These are phyloP conservation scores for Clohesyomyces aquaticus DNA, from an alignment of 495 filamentous ascomycete genomes.

Conservation along the genomic window DNA sequence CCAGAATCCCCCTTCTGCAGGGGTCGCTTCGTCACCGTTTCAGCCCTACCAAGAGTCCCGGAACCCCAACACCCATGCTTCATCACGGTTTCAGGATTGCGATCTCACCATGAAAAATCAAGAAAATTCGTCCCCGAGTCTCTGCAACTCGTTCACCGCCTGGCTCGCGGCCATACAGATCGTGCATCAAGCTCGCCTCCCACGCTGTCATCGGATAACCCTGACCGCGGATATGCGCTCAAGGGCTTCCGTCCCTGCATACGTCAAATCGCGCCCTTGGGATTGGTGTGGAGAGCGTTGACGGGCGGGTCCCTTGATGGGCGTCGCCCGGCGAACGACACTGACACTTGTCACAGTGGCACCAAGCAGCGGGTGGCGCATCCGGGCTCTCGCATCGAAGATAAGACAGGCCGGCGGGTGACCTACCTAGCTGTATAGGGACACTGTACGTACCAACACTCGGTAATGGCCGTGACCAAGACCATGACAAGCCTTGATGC, in stretches of 20 bases:
- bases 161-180: not conserved
- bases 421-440: too few relatives aligned
- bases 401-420: too few relatives aligned
- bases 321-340: too few relatives aligned
- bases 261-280: not conserved
- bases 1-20: not conserved
- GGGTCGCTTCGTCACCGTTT: constrained; percentile 10
- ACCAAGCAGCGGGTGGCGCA: not conserved
- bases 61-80: constrained; percentile 2
- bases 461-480: too few relatives aligned
- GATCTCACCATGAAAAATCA: too few relatives aligned
- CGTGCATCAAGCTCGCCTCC: not conserved
- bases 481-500: not conserved
- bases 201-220: constrained; percentile 5
- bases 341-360: not conserved
- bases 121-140: too few relatives aligned
- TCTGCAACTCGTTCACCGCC: too few relatives aligned
- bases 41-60: constrained; percentile 4
- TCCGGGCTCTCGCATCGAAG: too few relatives aligned
- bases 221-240: constrained; percentile 13
- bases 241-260: not conserved
- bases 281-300: not conserved
- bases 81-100: constrained; percentile 8
- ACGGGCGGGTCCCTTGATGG: not conserved
- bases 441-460: too few relatives aligned